Percentiles rank a stretch among this genome's conserved stretches.
These are phyloP conservation scores for Pichia nakasei DNA, from an alignment of 805 yeast species.

Conservation along the genomic window DNA sequence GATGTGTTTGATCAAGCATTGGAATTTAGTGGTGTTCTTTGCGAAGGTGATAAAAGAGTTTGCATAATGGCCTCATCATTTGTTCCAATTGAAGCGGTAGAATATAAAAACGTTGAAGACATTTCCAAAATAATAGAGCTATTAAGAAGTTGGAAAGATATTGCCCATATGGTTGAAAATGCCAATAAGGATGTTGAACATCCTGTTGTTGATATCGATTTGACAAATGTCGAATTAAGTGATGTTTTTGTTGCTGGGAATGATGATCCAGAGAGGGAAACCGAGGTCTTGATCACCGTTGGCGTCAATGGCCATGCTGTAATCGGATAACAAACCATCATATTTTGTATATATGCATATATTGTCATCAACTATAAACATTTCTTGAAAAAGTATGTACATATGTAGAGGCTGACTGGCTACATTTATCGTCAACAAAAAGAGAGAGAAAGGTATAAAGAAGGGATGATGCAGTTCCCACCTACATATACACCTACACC, in stretches of 20 bases:
- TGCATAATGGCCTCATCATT: background rate
- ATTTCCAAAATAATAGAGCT: background rate
- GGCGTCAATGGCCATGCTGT: background rate
- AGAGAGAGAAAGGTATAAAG: no score
- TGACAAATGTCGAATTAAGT: background rate
- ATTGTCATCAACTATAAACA: no score
- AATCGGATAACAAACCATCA: no score
- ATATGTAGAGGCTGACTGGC: no score
- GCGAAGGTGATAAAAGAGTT: background rate
- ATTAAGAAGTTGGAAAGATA: background rate
- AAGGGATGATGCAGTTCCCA: no score
- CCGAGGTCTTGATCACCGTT: background rate
- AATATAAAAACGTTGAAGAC: background rate
- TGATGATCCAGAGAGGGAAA: background rate
- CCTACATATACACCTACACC: no score
- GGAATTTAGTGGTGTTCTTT: background rate
- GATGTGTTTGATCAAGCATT: conserved; percentile 10
- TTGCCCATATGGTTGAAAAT: background rate
- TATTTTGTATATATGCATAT: no score
- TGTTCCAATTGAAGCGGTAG: background rate
- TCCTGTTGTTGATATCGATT: background rate
- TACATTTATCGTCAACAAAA: no score
- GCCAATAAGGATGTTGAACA: background rate
- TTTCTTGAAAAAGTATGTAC: no score
- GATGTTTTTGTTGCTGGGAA: background rate